Conservation (phyloP, 2,329 filamentous ascomycete genomes). For the Colletotrichum karsti region DNA sequence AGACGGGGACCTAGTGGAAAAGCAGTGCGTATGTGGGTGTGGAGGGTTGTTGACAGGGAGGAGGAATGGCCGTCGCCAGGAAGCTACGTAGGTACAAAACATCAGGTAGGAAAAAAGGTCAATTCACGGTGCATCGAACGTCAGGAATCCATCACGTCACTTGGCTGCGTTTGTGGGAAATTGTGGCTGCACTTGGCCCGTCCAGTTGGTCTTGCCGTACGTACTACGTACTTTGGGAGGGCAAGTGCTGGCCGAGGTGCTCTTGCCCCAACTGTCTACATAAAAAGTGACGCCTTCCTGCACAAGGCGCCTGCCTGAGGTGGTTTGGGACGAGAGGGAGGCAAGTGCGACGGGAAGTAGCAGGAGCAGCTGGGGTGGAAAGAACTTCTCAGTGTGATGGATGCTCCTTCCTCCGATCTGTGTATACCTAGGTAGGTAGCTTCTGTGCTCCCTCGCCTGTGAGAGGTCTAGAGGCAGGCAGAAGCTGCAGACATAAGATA, state of each 20-base stretch:
- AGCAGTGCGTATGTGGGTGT: not conserved
- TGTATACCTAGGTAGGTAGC: not conserved
- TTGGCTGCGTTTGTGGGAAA: constrained; percentile 20
- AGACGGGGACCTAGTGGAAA: not conserved
- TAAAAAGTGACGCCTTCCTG: not conserved
- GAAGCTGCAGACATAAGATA: not conserved
- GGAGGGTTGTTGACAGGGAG: constrained; percentile 25
- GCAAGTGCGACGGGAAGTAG: not conserved
- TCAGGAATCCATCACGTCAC: constrained; percentile 33
- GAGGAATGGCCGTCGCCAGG: not conserved
- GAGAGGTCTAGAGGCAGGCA: too few species aligned
- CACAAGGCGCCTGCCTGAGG: not conserved
- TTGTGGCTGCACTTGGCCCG: constrained; percentile 27
- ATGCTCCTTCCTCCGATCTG: not conserved
- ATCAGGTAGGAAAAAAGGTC: not conserved
- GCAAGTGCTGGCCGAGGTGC: not conserved
- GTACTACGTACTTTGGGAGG: not conserved
- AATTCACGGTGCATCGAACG: constrained; percentile 7
- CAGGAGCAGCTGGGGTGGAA: not conserved
- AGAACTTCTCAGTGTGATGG: not conserved
- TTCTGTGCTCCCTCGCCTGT: not conserved
- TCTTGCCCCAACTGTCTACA: not conserved
- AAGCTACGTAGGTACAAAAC: not conserved
- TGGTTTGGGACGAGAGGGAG: not conserved
- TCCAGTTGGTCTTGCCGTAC: constrained; percentile 2